Evolutionary conservation across 768 basidiomycete species (phyloP), one percentile per base, ranked within the genome.

Genomic region (Krasilnikovozyma curviuscula): DNA sequence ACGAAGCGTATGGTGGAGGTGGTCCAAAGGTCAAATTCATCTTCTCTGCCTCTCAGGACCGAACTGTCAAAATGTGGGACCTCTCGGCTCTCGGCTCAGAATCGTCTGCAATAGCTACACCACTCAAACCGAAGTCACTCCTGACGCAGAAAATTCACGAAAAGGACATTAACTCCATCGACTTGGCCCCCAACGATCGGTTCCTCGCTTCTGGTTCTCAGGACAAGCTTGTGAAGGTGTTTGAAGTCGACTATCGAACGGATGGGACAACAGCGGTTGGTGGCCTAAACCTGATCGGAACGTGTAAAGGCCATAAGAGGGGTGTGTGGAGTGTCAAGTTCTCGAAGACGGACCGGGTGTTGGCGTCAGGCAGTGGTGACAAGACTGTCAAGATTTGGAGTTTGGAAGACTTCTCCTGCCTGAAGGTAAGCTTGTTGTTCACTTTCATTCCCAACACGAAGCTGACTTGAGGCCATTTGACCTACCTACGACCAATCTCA

Each of bases 21-120:
- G 40, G 2, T 18, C 49, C 56, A 30, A 55, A 59, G 49, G 46
- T 43, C 66, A 69, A 41, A 33, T 91, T 93, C 66, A 69, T 89
- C 71, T 82, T 95, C 61, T 93, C 88, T 13, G 93, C 91, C 28
- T 84, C 82, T 61, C 91, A 97, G 65, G 93, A 98, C 63, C 76
- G 84, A 35, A 97, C 93, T 3, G 82, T 95, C 62, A 98, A 98
- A 66, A 81, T 97, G 77, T 98, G 93, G 93, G 86, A 97, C 64
- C 62, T 97, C n/a, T 54, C 62, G 10, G 38, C 53, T 8, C 45
- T 66, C 8, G 37, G 53, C 25, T 61, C 66, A 13, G 65, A 79
- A 3, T 65, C 71, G 1, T 42, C 66, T n/a, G 54, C 55, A 23
- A 59, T 55, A 37, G 19, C 19, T 12, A 61, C 68, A 37, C 54